Evolutionary conservation across 305 asterid genomes (phyloP).

Genomic region (Fraxinus paxiana): DNA sequence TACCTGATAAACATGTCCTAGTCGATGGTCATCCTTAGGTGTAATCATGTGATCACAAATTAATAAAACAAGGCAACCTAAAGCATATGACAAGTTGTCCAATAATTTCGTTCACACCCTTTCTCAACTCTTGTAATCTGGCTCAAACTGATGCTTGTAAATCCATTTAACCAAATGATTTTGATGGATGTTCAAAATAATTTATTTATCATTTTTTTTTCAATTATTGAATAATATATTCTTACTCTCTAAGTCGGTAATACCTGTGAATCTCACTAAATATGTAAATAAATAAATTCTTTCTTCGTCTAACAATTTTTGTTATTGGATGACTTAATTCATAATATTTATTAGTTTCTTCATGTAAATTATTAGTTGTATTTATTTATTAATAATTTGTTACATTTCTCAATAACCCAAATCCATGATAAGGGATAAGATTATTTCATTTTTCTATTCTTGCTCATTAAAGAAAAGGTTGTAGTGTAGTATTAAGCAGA

Average conservation of each 20-base stretch:
- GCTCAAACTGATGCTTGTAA: background rate
- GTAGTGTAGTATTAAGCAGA: background rate
- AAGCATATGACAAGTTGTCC: background rate
- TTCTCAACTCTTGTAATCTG: background rate
- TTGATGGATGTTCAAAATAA: background rate
- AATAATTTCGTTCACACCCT: background rate
- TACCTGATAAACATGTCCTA: background rate
- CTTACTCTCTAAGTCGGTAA: background rate
- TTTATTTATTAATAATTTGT: background rate
- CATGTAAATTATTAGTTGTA: background rate
- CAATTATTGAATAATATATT: no score
- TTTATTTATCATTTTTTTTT: background rate
- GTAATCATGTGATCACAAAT: background rate
- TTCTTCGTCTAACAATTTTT: background rate
- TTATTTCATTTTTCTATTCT: background rate
- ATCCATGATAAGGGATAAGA: background rate
- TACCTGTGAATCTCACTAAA: background rate
- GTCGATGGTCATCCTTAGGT: background rate
- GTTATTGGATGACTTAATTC: background rate
- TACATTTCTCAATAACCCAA: background rate
- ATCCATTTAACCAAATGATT: background rate
- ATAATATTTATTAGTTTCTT: background rate
- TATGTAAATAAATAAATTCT: no score
- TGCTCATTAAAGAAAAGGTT: background rate
- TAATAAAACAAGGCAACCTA: background rate